Evolutionary conservation across 306 rosid species (phyloP), one percentile per base, ranked within the genome.

Genomic region (Boehmeria nivea): DNA sequence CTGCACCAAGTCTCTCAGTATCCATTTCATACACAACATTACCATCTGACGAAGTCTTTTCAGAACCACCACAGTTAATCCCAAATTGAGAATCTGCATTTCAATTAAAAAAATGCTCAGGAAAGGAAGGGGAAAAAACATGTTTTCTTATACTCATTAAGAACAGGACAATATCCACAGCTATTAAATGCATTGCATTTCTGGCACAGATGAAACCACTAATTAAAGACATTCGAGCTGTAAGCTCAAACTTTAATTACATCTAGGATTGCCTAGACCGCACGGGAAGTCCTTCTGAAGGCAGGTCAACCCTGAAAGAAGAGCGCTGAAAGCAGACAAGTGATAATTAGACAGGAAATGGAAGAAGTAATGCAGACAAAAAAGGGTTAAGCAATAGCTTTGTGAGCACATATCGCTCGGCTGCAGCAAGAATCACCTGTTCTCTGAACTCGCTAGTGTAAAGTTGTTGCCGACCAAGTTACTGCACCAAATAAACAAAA

Each of bases 401-500:
- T 40, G n/a, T 3, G 0, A 40, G 45, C 45, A 31, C 12, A 11
- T 14, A 40, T 3, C 17, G 45, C 16, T 40, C 2, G 15, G n/a
- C 38, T 33, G 7, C n/a, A n/a, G n/a, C 8, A 49, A 63, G 27
- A 68, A 15, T 72, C 43, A 89, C 97, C 97, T 71, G 85, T 54
- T 77, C 59, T 49, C 63, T 54, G 79, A 77, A 51, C 63, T 49
- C 6, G 61, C 81, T 51, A 76, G 25, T 11, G 79, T 77, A 47
- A 89, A 78, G 73, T 81, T 79, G 90, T 86, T 89, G 64, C 78
- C 94, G 13, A 89, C 94, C 33, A 79, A 59, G 64, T 86, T 89
- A 49, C 94, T 89, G 90, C 71, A 60, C 44, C 2, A 20, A 54
- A 33, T 6, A n/a, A n/a, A n/a, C n/a, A 19, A 36, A 12, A 12